Evolutionary conservation across 805 yeast species (phyloP).

Genomic region (Saturnispora quitensis): DNA sequence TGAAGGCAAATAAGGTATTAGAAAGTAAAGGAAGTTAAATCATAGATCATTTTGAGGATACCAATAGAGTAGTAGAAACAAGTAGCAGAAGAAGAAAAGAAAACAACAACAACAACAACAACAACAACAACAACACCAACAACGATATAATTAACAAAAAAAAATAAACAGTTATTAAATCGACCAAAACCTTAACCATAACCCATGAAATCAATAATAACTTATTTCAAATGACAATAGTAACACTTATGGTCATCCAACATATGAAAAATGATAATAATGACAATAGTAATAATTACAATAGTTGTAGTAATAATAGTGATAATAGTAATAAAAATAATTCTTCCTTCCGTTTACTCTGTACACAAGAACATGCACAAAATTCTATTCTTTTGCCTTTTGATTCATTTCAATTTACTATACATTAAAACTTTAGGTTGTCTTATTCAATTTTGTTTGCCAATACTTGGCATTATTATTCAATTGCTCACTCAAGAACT

Average conservation of each 20-base stretch:
- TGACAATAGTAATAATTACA: neutral
- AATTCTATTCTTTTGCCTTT: neutral
- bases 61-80: neutral
- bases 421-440: neutral
- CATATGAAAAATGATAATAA: neutral
- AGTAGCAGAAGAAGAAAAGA: neutral
- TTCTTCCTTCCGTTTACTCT: neutral
- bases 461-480: constrained; percentile 48
- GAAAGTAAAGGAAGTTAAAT: neutral
- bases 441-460: constrained; percentile 22
- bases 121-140: neutral
- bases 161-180: neutral
- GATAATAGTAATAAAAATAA: too few relatives aligned
- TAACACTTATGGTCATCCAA: neutral
- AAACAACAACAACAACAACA: neutral
- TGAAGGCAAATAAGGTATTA: neutral
- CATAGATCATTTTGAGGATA: neutral
- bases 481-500: constrained; percentile 47
- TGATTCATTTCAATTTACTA: neutral
- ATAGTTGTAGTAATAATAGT: neutral
- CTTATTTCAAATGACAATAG: neutral
- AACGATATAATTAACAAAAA: neutral
- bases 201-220: neutral
- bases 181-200: neutral
- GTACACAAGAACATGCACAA: neutral